A percentile compares a stretch with the other conserved stretches of the same genome.
These are phyloP conservation scores for Geotrichum ghanense DNA, from an alignment of 805 yeast genomes.

Conservation along the genomic window DNA sequence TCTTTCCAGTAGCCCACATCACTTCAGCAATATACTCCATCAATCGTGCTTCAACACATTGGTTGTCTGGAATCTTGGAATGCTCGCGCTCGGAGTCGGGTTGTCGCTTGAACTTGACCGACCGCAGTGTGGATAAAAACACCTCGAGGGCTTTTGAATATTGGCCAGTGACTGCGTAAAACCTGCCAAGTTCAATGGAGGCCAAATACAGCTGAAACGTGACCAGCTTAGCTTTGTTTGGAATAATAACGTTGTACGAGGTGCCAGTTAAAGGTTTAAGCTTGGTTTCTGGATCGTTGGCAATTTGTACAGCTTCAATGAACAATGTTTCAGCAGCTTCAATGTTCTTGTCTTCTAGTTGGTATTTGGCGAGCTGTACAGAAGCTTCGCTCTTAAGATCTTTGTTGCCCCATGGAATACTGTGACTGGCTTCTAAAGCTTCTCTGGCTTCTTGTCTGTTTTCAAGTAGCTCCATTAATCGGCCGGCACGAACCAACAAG, in stretches of 20 bases:
- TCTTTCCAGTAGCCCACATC: constrained; percentile 16
- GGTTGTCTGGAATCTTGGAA: constrained; percentile 3
- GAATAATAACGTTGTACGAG: constrained; percentile 2
- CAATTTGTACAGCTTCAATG: constrained; percentile 5
- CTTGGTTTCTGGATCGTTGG: constrained; percentile 1
- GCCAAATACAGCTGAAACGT: constrained; percentile 10
- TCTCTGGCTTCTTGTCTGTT: constrained; percentile 15
- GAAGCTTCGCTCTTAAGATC: constrained; percentile 16
- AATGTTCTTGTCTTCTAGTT: neutral
- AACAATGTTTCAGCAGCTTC: constrained; percentile 5
- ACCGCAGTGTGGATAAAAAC: constrained; percentile 16
- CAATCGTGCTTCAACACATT: constrained; percentile 11
- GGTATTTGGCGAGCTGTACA: constrained; percentile 12
- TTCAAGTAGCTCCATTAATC: constrained; percentile 13
- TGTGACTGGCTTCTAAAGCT: constrained; percentile 18
- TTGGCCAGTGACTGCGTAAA: constrained; percentile 8
- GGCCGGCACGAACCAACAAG: constrained; percentile 20
- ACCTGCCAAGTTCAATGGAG: constrained; percentile 16
- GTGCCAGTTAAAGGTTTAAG: neutral
- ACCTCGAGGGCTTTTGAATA: constrained; percentile 15
- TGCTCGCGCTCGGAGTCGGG: constrained; percentile 3
- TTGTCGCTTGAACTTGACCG: constrained; percentile 7
- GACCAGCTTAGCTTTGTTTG: constrained; percentile 1
- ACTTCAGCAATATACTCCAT: constrained; percentile 18
- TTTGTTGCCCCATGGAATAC: constrained; percentile 20